phyloP scores from a whole-genome alignment of 2,329 filamentous ascomycete genomes.

The Ophiostoma populinum region DNA sequence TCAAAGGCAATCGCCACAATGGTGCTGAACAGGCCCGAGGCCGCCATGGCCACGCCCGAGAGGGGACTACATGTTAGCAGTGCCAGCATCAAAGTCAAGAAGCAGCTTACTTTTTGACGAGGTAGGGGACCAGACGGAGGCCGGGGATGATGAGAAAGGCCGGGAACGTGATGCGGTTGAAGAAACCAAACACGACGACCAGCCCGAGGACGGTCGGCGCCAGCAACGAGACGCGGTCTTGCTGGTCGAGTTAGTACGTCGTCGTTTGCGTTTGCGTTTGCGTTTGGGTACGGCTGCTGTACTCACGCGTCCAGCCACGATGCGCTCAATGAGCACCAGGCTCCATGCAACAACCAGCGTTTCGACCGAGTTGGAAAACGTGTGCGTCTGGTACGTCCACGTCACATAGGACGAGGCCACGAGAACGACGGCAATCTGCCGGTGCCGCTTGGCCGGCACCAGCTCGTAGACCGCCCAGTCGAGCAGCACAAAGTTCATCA shows the following conservation, averaged over 20 bases:
- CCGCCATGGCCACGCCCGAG: slow-evolving; percentile 43
- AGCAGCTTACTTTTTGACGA: slow-evolving; percentile 53
- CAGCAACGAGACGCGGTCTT: slow-evolving; percentile 60
- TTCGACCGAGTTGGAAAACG: slow-evolving; percentile 94
- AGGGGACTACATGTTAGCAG: slow-evolving; percentile 26
- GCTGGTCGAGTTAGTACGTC: slow-evolving; percentile 6
- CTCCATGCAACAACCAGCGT: slow-evolving; percentile 88
- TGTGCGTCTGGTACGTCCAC: slow-evolving; percentile 97
- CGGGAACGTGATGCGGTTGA: slow-evolving; percentile 95
- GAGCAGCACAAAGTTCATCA: slow-evolving; percentile 87
- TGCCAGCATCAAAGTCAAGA: no score
- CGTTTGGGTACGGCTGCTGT: neutral
- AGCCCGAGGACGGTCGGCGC: slow-evolving; percentile 66
- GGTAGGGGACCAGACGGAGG: slow-evolving; percentile 69
- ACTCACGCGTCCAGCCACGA: slow-evolving; percentile 59
- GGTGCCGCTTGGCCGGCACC: slow-evolving; percentile 54
- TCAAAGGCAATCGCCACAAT: slow-evolving; percentile 64
- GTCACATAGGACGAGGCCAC: slow-evolving; percentile 95
- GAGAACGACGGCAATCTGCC: slow-evolving; percentile 60
- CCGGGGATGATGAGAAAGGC: slow-evolving; percentile 79
- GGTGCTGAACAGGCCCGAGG: slow-evolving; percentile 49
- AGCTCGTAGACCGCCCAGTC: slow-evolving; percentile 96
- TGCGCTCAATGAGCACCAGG: slow-evolving; percentile 76
- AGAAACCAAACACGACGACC: slow-evolving; percentile 69
- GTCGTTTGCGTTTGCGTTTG: neutral